Conservation (phyloP, 208 protist species). For the Herpetomonas tarakana region DNA sequence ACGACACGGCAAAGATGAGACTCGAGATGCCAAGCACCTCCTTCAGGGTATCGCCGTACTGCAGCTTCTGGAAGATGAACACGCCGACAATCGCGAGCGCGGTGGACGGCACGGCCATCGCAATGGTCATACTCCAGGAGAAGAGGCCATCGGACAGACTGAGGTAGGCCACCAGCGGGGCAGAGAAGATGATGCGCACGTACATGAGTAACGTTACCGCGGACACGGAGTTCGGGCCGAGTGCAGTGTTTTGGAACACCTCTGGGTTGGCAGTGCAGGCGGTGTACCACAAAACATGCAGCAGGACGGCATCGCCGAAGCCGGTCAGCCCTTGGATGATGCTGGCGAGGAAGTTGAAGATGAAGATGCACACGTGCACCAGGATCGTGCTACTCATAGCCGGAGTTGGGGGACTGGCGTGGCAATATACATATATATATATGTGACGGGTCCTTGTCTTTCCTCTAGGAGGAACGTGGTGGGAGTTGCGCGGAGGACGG, state of each 20-base stretch:
- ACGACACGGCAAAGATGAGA: slow-evolving; percentile 35
- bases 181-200: slow-evolving; percentile 50
- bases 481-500: too few relatives aligned
- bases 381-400: too few relatives aligned
- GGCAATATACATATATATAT: too few relatives aligned
- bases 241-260: slow-evolving; percentile 32
- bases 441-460: too few relatives aligned
- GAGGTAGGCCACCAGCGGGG: slow-evolving; percentile 43
- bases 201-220: slow-evolving; percentile 61
- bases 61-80: slow-evolving; percentile 25
- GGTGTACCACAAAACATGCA: slow-evolving; percentile 49
- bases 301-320: slow-evolving; percentile 57
- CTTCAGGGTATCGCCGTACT: slow-evolving; percentile 16
- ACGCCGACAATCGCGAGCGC: slow-evolving; percentile 41
- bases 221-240: slow-evolving; percentile 32
- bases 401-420: too few relatives aligned
- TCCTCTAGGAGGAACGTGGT: too few relatives aligned
- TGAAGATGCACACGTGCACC: slow-evolving; percentile 28
- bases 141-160: slow-evolving; percentile 47
- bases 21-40: slow-evolving; percentile 41
- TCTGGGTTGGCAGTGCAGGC: slow-evolving; percentile 15
- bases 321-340: slow-evolving; percentile 54
- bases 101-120: slow-evolving; percentile 51
- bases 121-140: slow-evolving; percentile 42
- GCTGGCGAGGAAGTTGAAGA: slow-evolving; percentile 44